A percentile compares a stretch with the other conserved stretches of the same genome.
These are phyloP conservation scores for Phaeotremella fagi DNA, from an alignment of 768 basidiomycete genomes.

Conservation along the genomic window DNA sequence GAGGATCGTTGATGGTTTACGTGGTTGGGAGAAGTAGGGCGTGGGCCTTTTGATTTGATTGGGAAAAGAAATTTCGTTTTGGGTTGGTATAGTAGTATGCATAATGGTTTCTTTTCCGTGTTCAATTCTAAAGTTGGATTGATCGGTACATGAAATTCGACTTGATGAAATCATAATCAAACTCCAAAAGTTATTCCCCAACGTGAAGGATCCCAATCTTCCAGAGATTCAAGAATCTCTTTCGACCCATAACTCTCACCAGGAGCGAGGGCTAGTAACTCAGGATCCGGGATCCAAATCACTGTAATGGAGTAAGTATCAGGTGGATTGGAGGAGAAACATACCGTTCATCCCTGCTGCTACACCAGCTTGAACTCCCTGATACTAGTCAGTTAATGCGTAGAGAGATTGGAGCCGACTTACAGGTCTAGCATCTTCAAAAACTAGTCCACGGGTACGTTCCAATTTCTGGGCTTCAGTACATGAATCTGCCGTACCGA, in stretches of 20 bases:
- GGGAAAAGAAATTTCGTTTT: no score
- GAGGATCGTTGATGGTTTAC: slow-evolving; percentile 36
- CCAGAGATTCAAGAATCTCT: slow-evolving; percentile 30
- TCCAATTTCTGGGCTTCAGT: slow-evolving; percentile 32
- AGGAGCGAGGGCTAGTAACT: slow-evolving; percentile 37
- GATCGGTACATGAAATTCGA: neutral
- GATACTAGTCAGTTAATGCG: neutral
- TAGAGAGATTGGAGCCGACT: no score
- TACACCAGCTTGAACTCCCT: slow-evolving; percentile 45
- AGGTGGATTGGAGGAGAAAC: slow-evolving; percentile 2
- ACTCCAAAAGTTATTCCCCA: slow-evolving; percentile 34
- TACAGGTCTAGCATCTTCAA: slow-evolving; percentile 45
- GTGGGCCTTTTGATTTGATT: no score
- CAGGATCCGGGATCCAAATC: slow-evolving; percentile 44
- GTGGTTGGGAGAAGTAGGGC: slow-evolving; percentile 31
- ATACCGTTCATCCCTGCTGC: slow-evolving; percentile 47
- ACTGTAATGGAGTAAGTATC: slow-evolving; percentile 18
- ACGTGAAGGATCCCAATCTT: slow-evolving; percentile 35
- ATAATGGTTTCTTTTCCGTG: neutral
- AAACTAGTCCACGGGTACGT: slow-evolving; percentile 38
- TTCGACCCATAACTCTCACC: slow-evolving; percentile 36
- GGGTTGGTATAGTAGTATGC: no score
- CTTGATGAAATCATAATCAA: neutral
- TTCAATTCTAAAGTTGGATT: neutral
- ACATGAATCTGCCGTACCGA: slow-evolving; percentile 35